Conservation (phyloP, 2,329 filamentous ascomycete genomes). For the Sphaerulina populicola region DNA sequence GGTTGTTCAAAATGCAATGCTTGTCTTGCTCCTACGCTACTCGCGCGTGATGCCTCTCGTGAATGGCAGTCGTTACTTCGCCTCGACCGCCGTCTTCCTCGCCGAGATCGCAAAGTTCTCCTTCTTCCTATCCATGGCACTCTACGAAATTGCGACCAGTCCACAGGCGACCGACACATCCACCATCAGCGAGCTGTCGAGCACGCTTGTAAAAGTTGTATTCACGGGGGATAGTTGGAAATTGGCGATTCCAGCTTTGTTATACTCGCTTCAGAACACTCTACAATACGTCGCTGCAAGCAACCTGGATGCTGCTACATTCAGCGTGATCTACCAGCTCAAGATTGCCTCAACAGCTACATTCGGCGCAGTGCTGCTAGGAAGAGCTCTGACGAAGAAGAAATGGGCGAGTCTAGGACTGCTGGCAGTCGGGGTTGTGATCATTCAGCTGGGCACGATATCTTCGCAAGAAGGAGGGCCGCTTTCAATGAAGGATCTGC, state of each 20-base stretch:
- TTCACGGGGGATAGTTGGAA: conserved; percentile 94
- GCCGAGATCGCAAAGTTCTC: conserved; percentile 87
- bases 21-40: conserved; percentile 85
- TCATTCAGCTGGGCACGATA: conserved; percentile 68
- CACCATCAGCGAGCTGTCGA: conserved; percentile 49
- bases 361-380: conserved; percentile 72
- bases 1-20: conserved; percentile 69
- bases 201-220: conserved; percentile 68
- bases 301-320: conserved; percentile 85
- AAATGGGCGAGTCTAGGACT: conserved; percentile 76
- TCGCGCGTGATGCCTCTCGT: conserved; percentile 83
- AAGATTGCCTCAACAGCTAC: conserved; percentile 88
- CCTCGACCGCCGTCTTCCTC: conserved; percentile 87
- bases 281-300: conserved; percentile 86
- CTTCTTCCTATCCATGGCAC: conserved; percentile 74
- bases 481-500: conserved; percentile 52
- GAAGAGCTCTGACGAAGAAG: conserved; percentile 58
- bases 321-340: conserved; percentile 86
- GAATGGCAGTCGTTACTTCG: conserved; percentile 79
- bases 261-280: conserved; percentile 91
- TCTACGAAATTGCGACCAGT: conserved; percentile 77
- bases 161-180: conserved; percentile 71
- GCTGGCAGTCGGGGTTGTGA: conserved; percentile 70
- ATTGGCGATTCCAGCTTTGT: conserved; percentile 73
- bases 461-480: conserved; percentile 47